Percentiles rank a stretch among this genome's conserved stretches.
Conservation (phyloP, 768 basidiomycete species). For the Podaxis sp. region DNA sequence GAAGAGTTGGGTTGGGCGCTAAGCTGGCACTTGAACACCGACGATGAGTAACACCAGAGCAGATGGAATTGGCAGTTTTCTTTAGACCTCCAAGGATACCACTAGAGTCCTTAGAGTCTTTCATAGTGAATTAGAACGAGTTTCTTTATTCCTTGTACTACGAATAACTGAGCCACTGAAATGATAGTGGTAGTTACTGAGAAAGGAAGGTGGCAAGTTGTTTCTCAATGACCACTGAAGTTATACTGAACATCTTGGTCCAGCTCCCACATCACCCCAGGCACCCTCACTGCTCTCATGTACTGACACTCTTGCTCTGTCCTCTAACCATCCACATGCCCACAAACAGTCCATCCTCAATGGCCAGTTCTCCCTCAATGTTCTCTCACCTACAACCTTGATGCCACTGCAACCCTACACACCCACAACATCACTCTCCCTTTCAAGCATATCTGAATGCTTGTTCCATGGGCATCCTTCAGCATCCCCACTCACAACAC, state of each 20-base stretch:
- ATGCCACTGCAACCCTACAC: conserved; percentile 31
- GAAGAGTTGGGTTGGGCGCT: too few species aligned
- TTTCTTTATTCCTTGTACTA: too few species aligned
- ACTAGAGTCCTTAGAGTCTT: too few species aligned
- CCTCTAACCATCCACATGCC: conserved; percentile 72
- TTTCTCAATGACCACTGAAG: conserved; percentile 10
- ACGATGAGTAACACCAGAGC: too few species aligned
- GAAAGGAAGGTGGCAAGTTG: too few species aligned
- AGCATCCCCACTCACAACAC: conserved; percentile 36
- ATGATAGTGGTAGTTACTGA: too few species aligned
- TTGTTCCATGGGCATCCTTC: conserved; percentile 33
- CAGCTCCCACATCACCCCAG: conserved; percentile 35
- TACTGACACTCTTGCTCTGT: conserved; percentile 49
- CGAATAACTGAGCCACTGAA: too few species aligned
- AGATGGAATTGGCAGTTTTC: too few species aligned
- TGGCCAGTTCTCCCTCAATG: conserved; percentile 38
- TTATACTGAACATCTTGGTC: background rate
- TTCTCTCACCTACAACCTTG: conserved; percentile 30
- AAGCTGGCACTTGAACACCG: too few species aligned
- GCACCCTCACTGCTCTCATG: conserved; percentile 48
- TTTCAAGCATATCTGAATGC: conserved; percentile 16
- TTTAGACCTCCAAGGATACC: too few species aligned
- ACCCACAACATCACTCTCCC: conserved; percentile 35
- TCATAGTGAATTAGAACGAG: too few species aligned
- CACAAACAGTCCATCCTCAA: conserved; percentile 72